Percentiles rank a stretch among this genome's conserved stretches.
Conservation (phyloP, 2,329 filamentous ascomycete species). For the Aciculosporium take region DNA sequence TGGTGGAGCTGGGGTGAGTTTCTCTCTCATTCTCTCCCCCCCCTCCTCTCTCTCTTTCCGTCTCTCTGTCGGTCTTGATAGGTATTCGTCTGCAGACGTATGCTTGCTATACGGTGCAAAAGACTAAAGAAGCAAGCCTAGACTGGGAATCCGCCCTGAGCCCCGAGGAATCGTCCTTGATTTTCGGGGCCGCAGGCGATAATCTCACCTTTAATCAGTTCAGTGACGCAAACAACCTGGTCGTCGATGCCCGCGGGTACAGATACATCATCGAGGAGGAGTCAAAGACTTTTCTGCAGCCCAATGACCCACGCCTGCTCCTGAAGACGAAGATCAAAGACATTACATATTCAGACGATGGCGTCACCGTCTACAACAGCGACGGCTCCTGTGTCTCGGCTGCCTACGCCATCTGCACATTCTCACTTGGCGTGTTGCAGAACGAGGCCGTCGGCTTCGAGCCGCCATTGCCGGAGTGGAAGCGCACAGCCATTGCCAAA, state of each 20-base stretch:
- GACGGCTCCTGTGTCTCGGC: slow-evolving; percentile 44
- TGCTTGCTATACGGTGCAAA: not conserved
- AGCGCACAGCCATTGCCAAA: slow-evolving; percentile 45
- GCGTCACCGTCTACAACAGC: slow-evolving; percentile 37
- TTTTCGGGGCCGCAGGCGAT: slow-evolving; percentile 40
- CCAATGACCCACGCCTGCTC: slow-evolving; percentile 40
- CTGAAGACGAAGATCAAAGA: slow-evolving; percentile 43
- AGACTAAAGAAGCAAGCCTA: slow-evolving; percentile 2
- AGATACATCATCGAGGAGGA: slow-evolving; percentile 42
- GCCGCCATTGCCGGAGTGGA: slow-evolving; percentile 48
- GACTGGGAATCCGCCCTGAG: slow-evolving; percentile 43
- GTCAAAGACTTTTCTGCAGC: slow-evolving; percentile 40
- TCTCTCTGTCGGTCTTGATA: too few relatives aligned
- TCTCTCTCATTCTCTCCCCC: not conserved
- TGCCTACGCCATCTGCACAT: slow-evolving; percentile 50
- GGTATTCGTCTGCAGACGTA: too few relatives aligned
- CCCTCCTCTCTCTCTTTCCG: not conserved
- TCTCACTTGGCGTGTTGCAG: slow-evolving; percentile 55
- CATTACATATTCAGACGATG: slow-evolving; percentile 35
- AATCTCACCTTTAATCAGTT: slow-evolving; percentile 51
- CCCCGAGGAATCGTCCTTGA: slow-evolving; percentile 40
- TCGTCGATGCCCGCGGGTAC: slow-evolving; percentile 47
- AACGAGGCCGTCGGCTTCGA: slow-evolving; percentile 42
- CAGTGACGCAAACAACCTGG: slow-evolving; percentile 46
- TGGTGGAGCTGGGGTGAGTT: slow-evolving; percentile 33